Base-by-base conservation (phyloP, 176 grass and related monocot genomes). In the Sorghum bicolor region DNA sequence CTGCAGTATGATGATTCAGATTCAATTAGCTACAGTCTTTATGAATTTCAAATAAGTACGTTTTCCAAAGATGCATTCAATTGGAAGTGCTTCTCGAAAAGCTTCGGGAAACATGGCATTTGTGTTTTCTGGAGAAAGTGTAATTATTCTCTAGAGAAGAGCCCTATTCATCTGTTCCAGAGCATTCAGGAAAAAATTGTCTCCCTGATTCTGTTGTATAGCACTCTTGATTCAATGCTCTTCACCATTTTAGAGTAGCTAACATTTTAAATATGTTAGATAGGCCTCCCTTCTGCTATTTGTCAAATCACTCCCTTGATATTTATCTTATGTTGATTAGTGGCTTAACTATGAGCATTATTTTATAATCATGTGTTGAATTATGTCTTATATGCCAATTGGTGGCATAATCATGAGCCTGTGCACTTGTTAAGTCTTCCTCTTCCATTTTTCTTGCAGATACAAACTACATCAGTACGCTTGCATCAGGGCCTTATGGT, bases 401-500 rank as follows among this genome's bases (percentile, higher is more conserved):
- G 15, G 40, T 78, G 53, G 4, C 66, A 82, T 80, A 71, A 24
- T 78, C 58, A 20, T 32, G 58, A 47, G 25, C 67, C 41, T 80
- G 8, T 20, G 6, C 31, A 43, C 30, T 61, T 69, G 10, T 78
- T 78, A 19, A 64, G 5, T 65, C 53, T 24, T 14, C 40, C 62
- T 44, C 32, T 48, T 80, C 16, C 32, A 43, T 50, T 77, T 71
- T 50, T 91, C 39, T 40, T 76, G 74, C 89, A 99, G 93, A 95
- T 92, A 88, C 93, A 76, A 88, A 80, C 77, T 84, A 77, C 79
- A 85, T 89, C 70, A 89, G 68, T 71, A 52, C 50, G 50, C 87
- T 94, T 94, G 91, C 91, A 29, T 96, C 89, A 78, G 96, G 96
- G 83, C 93, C 96, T 81, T 96, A 94, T 85, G 90, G 93, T 67